phyloP scores from a whole-genome alignment of 768 basidiomycete species.

The Infundibulicybe gibba region DNA sequence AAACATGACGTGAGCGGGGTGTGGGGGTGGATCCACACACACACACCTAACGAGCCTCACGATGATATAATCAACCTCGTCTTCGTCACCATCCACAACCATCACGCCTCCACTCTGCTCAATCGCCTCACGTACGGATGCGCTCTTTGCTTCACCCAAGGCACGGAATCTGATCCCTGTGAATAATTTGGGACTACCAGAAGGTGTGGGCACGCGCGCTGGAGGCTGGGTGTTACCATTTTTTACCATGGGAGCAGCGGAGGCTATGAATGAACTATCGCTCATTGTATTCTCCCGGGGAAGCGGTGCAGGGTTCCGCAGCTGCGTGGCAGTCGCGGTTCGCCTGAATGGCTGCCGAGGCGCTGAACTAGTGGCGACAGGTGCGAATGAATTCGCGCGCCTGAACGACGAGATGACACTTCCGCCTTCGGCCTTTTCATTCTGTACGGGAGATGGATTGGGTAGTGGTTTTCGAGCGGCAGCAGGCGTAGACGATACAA shows the following conservation, averaged over 20 bases:
- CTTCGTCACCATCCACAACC: slow-evolving; percentile 39
- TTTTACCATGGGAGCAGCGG: not conserved
- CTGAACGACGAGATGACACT: slow-evolving; percentile 59
- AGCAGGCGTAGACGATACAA: slow-evolving; percentile 33
- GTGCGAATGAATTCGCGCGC: slow-evolving; percentile 64
- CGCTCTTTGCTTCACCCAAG: slow-evolving; percentile 63
- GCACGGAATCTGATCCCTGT: slow-evolving; percentile 52
- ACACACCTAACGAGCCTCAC: slow-evolving; percentile 72
- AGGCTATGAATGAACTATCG: slow-evolving; percentile 14
- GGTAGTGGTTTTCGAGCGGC: slow-evolving; percentile 5
- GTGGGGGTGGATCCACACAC: not conserved
- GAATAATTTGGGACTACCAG: slow-evolving; percentile 38
- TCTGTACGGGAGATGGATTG: slow-evolving; percentile 11
- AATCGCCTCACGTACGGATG: slow-evolving; percentile 56
- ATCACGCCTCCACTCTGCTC: slow-evolving; percentile 55
- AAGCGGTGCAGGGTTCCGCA: slow-evolving; percentile 10
- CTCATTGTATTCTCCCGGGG: slow-evolving; percentile 8
- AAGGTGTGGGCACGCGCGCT: too few relatives aligned
- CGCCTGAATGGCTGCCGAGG: slow-evolving; percentile 46
- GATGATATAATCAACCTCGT: slow-evolving; percentile 59
- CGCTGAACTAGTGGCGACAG: slow-evolving; percentile 20
- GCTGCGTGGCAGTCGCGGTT: slow-evolving; percentile 11
- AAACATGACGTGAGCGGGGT: not conserved
- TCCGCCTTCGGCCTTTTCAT: slow-evolving; percentile 10
- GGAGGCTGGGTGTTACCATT: too few relatives aligned